Evolutionary conservation across 2,329 filamentous ascomycete genomes (phyloP).

Genomic region (Fulvia fulva): DNA sequence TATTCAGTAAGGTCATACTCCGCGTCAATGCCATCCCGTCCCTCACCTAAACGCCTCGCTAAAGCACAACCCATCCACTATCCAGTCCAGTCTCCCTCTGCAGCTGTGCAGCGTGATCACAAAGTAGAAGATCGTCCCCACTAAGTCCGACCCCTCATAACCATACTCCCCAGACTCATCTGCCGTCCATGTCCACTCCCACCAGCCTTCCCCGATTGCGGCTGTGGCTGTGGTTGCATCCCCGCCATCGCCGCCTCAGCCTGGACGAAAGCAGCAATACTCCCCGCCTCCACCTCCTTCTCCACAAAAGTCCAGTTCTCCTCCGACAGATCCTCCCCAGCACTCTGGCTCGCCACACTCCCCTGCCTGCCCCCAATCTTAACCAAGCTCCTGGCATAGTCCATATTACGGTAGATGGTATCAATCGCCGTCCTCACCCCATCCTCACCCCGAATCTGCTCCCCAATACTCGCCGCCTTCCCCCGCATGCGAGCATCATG

Average conservation of each 20-base stretch:
- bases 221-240: background rate
- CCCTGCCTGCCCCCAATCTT: slow-evolving; percentile 40
- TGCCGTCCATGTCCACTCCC: background rate
- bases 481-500: slow-evolving; percentile 87
- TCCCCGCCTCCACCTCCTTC: slow-evolving; percentile 48
- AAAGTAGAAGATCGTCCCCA: background rate
- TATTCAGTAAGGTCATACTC: background rate
- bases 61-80: background rate
- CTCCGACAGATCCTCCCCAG: slow-evolving; percentile 27
- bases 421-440: slow-evolving; percentile 89
- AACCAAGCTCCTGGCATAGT: slow-evolving; percentile 83
- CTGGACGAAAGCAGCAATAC: slow-evolving; percentile 4
- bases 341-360: background rate
- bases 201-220: background rate
- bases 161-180: background rate
- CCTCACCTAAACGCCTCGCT: background rate
- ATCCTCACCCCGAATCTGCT: slow-evolving; percentile 85
- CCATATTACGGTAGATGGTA: slow-evolving; percentile 88
- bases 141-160: background rate
- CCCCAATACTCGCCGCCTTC: slow-evolving; percentile 76
- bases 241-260: background rate
- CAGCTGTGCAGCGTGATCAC: background rate
- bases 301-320: slow-evolving; percentile 80
- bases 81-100: background rate
- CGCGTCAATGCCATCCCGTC: background rate